phyloP scores from a whole-genome alignment of 2,329 filamentous ascomycete species.

The Clarireedia paspali region DNA sequence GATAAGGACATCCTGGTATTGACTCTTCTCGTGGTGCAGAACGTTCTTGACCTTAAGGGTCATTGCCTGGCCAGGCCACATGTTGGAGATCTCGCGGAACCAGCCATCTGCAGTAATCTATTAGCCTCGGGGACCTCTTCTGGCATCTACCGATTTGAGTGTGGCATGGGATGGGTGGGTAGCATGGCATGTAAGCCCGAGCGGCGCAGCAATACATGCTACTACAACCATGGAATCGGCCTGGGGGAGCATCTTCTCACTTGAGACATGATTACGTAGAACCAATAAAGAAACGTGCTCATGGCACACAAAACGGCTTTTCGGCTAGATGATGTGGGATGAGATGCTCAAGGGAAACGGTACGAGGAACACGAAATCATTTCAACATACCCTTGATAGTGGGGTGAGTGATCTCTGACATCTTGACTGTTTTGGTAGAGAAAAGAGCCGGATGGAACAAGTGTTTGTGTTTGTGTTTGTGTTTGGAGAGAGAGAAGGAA shows the following conservation, averaged over 20 bases:
- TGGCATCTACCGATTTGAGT: background rate
- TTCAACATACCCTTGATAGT: conserved; percentile 49
- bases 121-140: conserved; percentile 10
- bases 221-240: background rate
- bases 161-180: background rate
- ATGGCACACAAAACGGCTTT: too few relatives aligned
- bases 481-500: background rate
- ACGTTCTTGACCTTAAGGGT: conserved; percentile 96
- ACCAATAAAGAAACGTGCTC: too few relatives aligned
- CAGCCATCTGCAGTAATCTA: conserved; percentile 70
- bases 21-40: conserved; percentile 96
- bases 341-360: background rate
- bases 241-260: background rate
- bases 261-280: background rate
- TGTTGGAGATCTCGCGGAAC: conserved; percentile 98
- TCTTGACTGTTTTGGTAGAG: conserved; percentile 20
- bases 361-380: background rate
- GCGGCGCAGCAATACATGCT: background rate
- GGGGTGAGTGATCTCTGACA: conserved; percentile 48
- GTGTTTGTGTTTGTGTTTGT: background rate
- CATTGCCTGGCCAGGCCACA: conserved; percentile 99
- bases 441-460: background rate
- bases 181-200: background rate
- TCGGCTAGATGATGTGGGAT: background rate
- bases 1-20: conserved; percentile 98